Base-by-base conservation (phyloP, 2,329 filamentous ascomycete genomes). In the Rosellinia necatrix region DNA sequence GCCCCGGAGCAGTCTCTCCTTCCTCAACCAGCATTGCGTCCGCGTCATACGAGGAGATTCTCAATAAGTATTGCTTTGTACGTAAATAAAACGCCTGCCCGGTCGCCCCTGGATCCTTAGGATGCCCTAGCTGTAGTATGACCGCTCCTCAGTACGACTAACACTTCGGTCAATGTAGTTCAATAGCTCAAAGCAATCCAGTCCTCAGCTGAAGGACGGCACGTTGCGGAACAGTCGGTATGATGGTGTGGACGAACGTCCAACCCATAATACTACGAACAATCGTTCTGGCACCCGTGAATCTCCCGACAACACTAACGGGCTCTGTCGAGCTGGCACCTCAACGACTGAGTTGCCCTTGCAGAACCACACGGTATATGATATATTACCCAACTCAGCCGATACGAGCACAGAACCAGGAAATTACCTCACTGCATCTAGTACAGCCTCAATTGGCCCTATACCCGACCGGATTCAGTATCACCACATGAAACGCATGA, bases 21-120 rank as follows among this genome's bases (percentile, higher is more conserved):
- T 72, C 75, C 9, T 63, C 68, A 62, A 65, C 76, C 44, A 75
- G 75, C 68, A 87, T 96, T 64, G 85, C 92, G 58, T 96, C 92
- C 62, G 87, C 91, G 58, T 92, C 93, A 58, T 97, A 99, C 74
- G 91, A 96, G 76, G 94, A 99, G 76, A 84, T 99, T 64, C 89
- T 99, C 74, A 92, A 96, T 80, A 97, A 96, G 80, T 99, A 96
- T 82, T 99, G 94, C 83, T 99, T 97, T 85, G 93, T 97, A 93
- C 86, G 93, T 96, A 82, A 82, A 71, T 75, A 74, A 43, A 30
- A 53, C 48, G 44, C 61, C 40, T 37, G 25, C 30, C 51, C 35
- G 59, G 58, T 56, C 47, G 53, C 46, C 53, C 54, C 22, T 48
- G 61, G 63, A 66, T 55, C 27, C 42, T 52, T 38, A 56, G 49